Percentiles rank a stretch among this genome's conserved stretches.
These are phyloP conservation scores for Sextonia rubra DNA, from an alignment of 164 flowering plant genomes.

Conservation along the genomic window DNA sequence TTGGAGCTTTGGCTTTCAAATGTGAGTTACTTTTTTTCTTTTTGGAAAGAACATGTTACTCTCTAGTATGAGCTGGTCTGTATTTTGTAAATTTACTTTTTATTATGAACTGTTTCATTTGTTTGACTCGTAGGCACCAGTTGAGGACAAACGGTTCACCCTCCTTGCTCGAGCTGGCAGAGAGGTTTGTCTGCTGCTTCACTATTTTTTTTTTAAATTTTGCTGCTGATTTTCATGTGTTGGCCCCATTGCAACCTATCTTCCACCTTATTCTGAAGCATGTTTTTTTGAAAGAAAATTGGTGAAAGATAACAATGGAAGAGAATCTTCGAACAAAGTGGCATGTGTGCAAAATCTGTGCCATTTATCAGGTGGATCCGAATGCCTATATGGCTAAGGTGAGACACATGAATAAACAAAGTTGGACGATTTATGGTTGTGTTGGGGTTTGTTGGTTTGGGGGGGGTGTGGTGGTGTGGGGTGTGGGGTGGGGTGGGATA, in stretches of 20 bases:
- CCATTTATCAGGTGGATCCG: neutral
- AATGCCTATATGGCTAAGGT: no score
- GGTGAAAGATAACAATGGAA: neutral
- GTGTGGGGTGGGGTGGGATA: no score
- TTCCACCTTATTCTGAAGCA: neutral
- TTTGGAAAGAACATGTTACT: neutral
- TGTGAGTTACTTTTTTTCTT: conserved; percentile 40
- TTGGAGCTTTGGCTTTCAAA: conserved; percentile 96
- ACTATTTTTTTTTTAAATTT: neutral
- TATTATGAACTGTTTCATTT: neutral
- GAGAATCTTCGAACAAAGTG: neutral
- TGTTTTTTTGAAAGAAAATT: neutral
- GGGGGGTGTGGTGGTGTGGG: no score
- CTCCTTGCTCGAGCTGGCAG: conserved; percentile 97
- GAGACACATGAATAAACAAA: no score
- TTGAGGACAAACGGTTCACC: conserved; percentile 43
- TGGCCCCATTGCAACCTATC: neutral
- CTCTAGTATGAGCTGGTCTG: no score
- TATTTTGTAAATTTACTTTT: neutral
- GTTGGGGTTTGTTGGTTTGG: no score
- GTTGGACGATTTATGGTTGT: no score
- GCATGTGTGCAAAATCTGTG: neutral
- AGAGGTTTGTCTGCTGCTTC: conserved; percentile 39
- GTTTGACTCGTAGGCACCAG: conserved; percentile 51
- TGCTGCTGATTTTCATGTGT: neutral